Evolutionary conservation across 192 early-diverging fungal genomes (phyloP), one percentile per base, ranked within the genome.

Genomic region (Gorgonomyces haynaldii): DNA sequence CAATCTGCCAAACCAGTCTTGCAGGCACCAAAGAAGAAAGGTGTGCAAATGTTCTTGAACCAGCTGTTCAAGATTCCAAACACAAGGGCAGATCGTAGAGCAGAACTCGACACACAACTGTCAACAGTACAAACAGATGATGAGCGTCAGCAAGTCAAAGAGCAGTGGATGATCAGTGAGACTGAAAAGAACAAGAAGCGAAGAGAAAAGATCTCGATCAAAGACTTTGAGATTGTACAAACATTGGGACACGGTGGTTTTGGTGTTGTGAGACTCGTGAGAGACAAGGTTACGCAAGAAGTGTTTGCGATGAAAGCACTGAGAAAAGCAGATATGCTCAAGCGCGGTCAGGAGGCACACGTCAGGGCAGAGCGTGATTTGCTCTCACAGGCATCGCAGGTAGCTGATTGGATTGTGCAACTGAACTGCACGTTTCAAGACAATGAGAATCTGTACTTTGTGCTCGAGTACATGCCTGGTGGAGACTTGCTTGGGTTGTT

Each of bases 171-270:
- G 12, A 29, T 44, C 1, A 53, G 45, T 40, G 31, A 55, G 8
- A 3, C 15, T 7, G 46, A 49, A 49, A 35, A 49, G 46, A 35
- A 20, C 16, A 53, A 13, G 22, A 43, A 53, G 15, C 40, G 21
- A 22, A 40, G 29, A 4, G 44, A 15, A 32, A 49, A 49, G 36
- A 54, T 76, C 28, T 32, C 49, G 25, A 53, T 66, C 1, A 45
- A 42, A 30, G 72, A 79, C 40, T 79, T 79, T 52, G 70, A 77
- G 35, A 56, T 60, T 12, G 24, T 79, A 6, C 60, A 64, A 20
- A 68, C 58, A n/a, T 46, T 58, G 19, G 60, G 76, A 32, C 68
- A 73, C 47, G 76, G 76, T 2, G 75, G 67, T 15, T 79, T 79
- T 56, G 76, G 76, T 20, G 58, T 78, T 22, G 76, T 79, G n/a